Conservation (phyloP, 1,139 yeast species). For the Debaryomycetaceae sp. region DNA sequence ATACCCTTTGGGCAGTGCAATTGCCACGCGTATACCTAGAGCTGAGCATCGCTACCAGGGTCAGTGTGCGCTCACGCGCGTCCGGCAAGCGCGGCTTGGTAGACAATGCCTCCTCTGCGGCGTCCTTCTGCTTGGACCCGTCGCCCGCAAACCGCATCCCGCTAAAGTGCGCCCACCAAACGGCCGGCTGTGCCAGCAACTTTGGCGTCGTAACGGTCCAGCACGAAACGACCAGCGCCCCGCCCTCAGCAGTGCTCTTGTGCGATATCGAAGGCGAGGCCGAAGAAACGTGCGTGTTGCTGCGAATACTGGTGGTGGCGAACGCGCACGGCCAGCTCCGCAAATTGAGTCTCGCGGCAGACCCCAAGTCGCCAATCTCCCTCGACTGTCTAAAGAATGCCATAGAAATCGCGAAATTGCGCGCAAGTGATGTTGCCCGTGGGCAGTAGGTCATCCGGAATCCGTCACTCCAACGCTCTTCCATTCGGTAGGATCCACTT, state of each 20-base stretch:
- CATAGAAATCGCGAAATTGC: conserved; percentile 30
- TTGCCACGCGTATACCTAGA: conserved; percentile 55
- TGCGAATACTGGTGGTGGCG: conserved; percentile 30
- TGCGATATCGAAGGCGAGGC: conserved; percentile 75
- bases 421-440: no score
- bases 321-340: conserved; percentile 9
- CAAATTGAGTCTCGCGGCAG: conserved; percentile 9
- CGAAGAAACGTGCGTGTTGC: conserved; percentile 45
- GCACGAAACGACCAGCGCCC: conserved; percentile 13
- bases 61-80: conserved; percentile 41
- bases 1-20: conserved; percentile 49
- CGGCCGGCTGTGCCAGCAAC: conserved; percentile 42
- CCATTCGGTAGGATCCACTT: no score
- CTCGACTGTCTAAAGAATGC: conserved; percentile 36
- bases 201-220: conserved; percentile 49
- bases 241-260: conserved; percentile 26
- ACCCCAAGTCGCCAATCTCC: conserved; percentile 22
- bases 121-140: conserved; percentile 19
- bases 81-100: conserved; percentile 24
- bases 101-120: conserved; percentile 8
- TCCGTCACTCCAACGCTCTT: no score
- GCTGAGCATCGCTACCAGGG: conserved; percentile 11
- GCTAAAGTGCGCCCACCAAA: conserved; percentile 14
- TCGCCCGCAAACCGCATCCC: conserved; percentile 11
- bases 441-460: no score